Base-by-base conservation (phyloP, 176 grass and related monocot genomes). In the Zoysia japonica region DNA sequence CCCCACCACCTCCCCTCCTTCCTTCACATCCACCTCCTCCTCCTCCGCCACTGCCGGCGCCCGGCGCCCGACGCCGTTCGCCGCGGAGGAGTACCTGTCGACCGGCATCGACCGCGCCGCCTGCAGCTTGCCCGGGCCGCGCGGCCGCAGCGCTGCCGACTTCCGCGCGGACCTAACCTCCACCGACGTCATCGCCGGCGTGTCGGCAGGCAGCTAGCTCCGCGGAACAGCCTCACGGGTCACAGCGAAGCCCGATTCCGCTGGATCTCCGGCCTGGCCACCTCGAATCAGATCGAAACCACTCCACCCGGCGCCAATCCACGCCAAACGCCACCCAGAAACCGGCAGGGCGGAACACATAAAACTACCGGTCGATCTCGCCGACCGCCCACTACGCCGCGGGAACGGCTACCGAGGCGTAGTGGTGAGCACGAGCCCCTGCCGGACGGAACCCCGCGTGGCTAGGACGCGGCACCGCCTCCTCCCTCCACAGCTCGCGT, bases 161-260 rank as follows among this genome's bases (percentile, higher is more conserved):
- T 99, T 89, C 28, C 84, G 82, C 76, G 89, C 86, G 56, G 90
- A 66, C 72, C 82, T 75, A 77, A 94, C 88, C 51, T 92, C 88
- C 55, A 87, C 92, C 13, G 96, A 95, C 61, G 96, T 86, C 96
- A 99, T 99, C 70, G 44, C 77, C 77, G 77, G 49, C 49, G 44
- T 68, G 87, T 50, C 62, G 39, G 53, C 36, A 61, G 67, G 55
- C 53, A 13, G 35, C 74, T 50, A 13, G 35, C 74, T 50, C 65
- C 43, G 52, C 64, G 51, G 71, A 15, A 72, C 78, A 61, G 59
- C 61, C 47, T 43, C 61, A 89, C 53, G 47, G 15, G 49, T 14
- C 49, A 78, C 64, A 60, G 2, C 45, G 17, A 66, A 62, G 44
- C 43, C 40, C 43, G 13, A 17, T 47, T 86, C 68, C 17, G 20